Conservation (phyloP, 106 monocot species). For the Cymbidium sinense region DNA sequence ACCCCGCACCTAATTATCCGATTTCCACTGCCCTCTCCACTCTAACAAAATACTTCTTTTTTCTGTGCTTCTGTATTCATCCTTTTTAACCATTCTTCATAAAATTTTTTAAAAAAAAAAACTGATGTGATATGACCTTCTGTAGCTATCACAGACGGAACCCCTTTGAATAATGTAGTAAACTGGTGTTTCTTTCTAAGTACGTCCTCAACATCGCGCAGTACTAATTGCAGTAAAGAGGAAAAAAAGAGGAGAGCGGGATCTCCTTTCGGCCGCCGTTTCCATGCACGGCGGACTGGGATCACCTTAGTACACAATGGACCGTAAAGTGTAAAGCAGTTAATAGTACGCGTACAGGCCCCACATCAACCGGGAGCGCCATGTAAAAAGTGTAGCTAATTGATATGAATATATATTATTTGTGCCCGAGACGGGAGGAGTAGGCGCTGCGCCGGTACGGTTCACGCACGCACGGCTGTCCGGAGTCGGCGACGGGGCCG, state of each 20-base stretch:
- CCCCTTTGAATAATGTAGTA: background rate
- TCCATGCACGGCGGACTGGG: background rate
- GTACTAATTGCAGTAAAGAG: constrained; percentile 2
- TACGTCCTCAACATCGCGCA: background rate
- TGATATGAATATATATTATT: no score
- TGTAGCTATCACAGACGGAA: background rate
- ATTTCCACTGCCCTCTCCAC: background rate
- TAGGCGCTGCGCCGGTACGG: no score
- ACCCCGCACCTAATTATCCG: background rate
- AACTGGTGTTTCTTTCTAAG: background rate
- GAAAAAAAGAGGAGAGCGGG: background rate
- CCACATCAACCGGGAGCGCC: no score
- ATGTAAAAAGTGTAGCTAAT: no score
- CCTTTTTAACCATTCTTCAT: background rate
- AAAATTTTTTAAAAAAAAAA: background rate
- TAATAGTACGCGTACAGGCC: background rate
- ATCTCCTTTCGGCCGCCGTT: background rate
- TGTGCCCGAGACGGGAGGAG: no score
- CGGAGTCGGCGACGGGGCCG: no score
- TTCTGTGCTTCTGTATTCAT: background rate
- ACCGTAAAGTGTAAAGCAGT: background rate
- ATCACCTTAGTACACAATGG: background rate
- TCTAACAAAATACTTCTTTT: background rate
- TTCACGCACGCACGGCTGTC: no score
- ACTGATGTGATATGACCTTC: background rate